These are phyloP conservation scores for Citeromyces hawaiiensis DNA, from an alignment of 1,139 yeast genomes.

Conservation along the genomic window DNA sequence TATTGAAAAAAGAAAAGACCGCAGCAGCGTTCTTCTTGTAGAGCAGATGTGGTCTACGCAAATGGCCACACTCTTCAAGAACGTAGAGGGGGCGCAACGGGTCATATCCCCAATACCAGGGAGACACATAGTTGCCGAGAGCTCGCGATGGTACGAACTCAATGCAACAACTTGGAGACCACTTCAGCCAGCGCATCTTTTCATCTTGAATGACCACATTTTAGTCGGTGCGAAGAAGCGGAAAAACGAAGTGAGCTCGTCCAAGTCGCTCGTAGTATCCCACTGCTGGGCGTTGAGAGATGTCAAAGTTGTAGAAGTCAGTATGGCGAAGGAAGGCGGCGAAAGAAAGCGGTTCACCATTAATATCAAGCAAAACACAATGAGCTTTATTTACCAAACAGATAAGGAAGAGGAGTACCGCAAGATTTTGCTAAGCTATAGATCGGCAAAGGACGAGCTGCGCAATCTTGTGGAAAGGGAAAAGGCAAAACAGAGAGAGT, in stretches of 20 bases:
- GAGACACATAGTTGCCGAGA: conserved; percentile 68
- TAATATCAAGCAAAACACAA: conserved; percentile 31
- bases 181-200: conserved; percentile 62
- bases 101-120: conserved; percentile 67
- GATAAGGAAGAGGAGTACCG: conserved; percentile 47
- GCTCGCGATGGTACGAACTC: conserved; percentile 79
- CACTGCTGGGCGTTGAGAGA: conserved; percentile 73
- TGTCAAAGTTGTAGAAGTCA: conserved; percentile 28
- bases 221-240: conserved; percentile 59
- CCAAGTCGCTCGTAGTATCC: conserved; percentile 41
- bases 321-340: conserved; percentile 12
- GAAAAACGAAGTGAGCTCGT: conserved; percentile 16
- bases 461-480: conserved; percentile 27
- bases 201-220: conserved; percentile 65
- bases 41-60: conserved; percentile 78
- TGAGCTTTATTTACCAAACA: conserved; percentile 50
- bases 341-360: conserved; percentile 23
- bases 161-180: conserved; percentile 84
- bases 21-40: conserved; percentile 59
- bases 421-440: conserved; percentile 44
- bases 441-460: conserved; percentile 53
- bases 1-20: conserved; percentile 24
- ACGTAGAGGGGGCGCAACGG: conserved; percentile 86
- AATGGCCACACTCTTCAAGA: conserved; percentile 57
- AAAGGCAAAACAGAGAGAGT: conserved; percentile 27